Percentiles rank a stretch among this genome's conserved stretches.
Conservation (phyloP, 2,329 filamentous ascomycete species). For the Xylaria multiplex region DNA sequence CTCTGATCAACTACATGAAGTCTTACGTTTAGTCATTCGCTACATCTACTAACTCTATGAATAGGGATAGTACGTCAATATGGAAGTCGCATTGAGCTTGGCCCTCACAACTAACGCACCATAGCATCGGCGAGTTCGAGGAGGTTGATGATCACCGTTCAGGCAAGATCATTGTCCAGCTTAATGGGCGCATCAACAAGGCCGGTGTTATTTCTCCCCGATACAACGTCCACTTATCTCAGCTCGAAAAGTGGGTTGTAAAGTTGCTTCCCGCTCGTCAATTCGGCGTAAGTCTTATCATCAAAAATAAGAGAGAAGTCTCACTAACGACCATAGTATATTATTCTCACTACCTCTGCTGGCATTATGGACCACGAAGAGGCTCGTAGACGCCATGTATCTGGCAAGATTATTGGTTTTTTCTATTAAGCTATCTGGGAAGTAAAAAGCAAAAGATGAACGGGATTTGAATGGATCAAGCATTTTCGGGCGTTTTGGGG, state of each 20-base stretch:
- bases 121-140: constrained; percentile 94
- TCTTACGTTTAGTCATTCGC: constrained; percentile 93
- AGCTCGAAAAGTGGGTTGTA: constrained; percentile 99
- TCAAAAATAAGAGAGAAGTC: neutral
- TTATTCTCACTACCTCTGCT: constrained; percentile 98
- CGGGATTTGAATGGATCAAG: constrained; percentile 34
- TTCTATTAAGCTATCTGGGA: constrained; percentile 78
- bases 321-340: constrained; percentile 62
- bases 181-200: constrained; percentile 99
- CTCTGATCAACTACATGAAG: constrained; percentile 78
- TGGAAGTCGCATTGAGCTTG: constrained; percentile 41
- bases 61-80: constrained; percentile 33
- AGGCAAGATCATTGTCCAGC: constrained; percentile 98
- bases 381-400: constrained; percentile 97
- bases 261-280: constrained; percentile 99
- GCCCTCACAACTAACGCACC: constrained; percentile 3
- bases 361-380: constrained; percentile 99
- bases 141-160: constrained; percentile 99
- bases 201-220: constrained; percentile 98
- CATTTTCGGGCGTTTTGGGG: constrained; percentile 49
- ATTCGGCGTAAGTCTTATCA: constrained; percentile 70
- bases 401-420: constrained; percentile 99
- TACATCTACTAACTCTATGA: constrained; percentile 73
- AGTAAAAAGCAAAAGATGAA: constrained; percentile 20
- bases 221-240: constrained; percentile 98